Evolutionary conservation across 768 basidiomycete species (phyloP), one percentile per base, ranked within the genome.

Genomic region (Leucocoprinus birnbaumii): DNA sequence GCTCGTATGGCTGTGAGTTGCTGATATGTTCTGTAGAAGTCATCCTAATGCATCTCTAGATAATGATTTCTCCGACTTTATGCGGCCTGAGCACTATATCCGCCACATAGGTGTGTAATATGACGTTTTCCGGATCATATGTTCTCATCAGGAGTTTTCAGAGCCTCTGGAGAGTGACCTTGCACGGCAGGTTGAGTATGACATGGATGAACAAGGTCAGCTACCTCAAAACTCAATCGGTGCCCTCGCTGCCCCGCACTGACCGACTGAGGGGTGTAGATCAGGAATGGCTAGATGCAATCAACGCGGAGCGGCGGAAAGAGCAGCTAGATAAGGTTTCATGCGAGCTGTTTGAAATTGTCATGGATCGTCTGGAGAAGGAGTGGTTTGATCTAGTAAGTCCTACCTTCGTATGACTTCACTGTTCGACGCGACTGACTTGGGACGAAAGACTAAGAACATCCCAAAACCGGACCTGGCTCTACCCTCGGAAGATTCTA

Each of bases 201-300:
- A 98, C 66, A 98, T 99, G 94, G 97, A 98, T 65, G 97, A 98
- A 66, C 95, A 98, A 83, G 95, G 94, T 89, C 35, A 18, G 75
- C 62, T 8, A 24, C 21, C 27, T 27, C 18, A 18, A 48, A 21
- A 34, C n/a, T 18, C 10, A 38, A 38, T 26, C 34, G 45, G 34
- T 14, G 46, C 27, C 41, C 16, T n/a, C 48, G 37, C 35, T 26
- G 48, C 50, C 26, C 8, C 5, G 31, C 54, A 16, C 27, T 27
- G 24, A 21, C 35, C 18, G 31, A 19, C 31, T 18, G 21, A 9
- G 25, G 34, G 47, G 6, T 47, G 37, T 63, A 95, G 95, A 98
- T 72, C 86, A 92, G 70, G 90, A 93, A 69, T 99, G 97, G 97
- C 80, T 99, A 16, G 91, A 97, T 58, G 71, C 77, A 0, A 71